These are phyloP conservation scores for Astraeus odoratus DNA, from an alignment of 768 basidiomycete species.

Conservation along the genomic window DNA sequence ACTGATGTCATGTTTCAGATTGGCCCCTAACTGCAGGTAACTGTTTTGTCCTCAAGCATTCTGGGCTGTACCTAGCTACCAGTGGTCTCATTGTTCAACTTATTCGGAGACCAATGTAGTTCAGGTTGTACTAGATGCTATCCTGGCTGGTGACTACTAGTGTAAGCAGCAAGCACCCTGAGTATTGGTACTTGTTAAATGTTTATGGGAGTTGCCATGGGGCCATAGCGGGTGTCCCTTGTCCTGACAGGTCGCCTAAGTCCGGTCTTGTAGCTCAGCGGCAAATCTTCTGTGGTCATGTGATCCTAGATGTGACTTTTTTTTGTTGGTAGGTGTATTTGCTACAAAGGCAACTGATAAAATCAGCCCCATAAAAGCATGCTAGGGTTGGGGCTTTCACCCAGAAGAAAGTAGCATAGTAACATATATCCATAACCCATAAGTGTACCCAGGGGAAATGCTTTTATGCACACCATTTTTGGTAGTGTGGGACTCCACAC, in stretches of 20 bases:
- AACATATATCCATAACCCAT: no score
- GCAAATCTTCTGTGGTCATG: conserved; percentile 74
- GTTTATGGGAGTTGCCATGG: conserved; percentile 57
- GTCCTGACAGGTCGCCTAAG: not conserved
- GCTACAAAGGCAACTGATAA: no score
- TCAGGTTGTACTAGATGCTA: conserved; percentile 62
- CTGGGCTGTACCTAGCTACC: conserved; percentile 55
- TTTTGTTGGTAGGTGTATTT: no score
- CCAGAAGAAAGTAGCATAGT: no score
- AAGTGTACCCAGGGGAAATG: no score
- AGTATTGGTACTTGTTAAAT: not conserved
- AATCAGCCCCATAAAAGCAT: no score
- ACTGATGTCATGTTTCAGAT: conserved; percentile 27
- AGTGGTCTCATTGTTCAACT: conserved; percentile 59
- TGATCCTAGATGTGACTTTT: conserved; percentile 64
- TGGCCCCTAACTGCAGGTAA: conserved; percentile 75
- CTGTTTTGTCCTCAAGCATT: conserved; percentile 65
- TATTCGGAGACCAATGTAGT: conserved; percentile 58
- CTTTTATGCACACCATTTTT: no score
- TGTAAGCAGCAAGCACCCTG: conserved; percentile 17
- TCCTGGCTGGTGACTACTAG: conserved; percentile 60
- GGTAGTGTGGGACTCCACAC: no score
- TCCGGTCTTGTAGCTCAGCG: conserved; percentile 42
- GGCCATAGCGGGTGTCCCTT: conserved; percentile 38
- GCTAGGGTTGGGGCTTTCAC: no score